Evolutionary conservation across 148 eudicot species (phyloP).

Genomic region (Rhododendron simsii): DNA sequence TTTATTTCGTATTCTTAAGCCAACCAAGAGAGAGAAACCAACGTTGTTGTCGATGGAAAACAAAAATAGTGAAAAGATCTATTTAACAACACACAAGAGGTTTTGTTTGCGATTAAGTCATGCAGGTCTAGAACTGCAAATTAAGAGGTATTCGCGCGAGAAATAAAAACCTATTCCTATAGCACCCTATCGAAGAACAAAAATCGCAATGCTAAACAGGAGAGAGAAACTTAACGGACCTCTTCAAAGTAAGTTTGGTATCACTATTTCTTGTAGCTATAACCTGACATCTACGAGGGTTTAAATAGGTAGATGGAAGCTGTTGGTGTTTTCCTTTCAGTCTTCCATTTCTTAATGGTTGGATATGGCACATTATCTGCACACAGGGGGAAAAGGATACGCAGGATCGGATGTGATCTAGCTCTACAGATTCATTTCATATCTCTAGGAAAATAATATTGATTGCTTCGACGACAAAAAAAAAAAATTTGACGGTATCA

Average conservation of each 20-base stretch:
- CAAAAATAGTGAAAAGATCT: neutral
- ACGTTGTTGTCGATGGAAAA: neutral
- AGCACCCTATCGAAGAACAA: neutral
- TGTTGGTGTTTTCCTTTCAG: neutral
- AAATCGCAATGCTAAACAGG: neutral
- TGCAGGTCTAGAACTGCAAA: neutral
- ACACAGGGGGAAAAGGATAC: neutral
- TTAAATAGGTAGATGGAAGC: neutral
- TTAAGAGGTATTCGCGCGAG: neutral
- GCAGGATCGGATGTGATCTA: neutral
- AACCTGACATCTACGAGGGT: neutral
- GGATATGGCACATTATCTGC: neutral
- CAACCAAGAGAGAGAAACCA: neutral
- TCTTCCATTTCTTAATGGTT: neutral
- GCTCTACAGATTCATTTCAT: neutral
- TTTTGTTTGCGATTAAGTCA: neutral
- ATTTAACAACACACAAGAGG: neutral
- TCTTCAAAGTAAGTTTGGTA: neutral
- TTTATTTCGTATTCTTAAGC: neutral
- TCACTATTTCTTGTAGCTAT: neutral
- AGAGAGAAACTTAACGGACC: neutral
- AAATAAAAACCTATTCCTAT: neutral
- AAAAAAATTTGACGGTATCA: neutral
- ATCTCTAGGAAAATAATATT: neutral
- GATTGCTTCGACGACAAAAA: neutral